Evolutionary conservation across 805 yeast genomes (phyloP), one percentile per base, ranked within the genome.

Genomic region (Lipomyces sp.): DNA sequence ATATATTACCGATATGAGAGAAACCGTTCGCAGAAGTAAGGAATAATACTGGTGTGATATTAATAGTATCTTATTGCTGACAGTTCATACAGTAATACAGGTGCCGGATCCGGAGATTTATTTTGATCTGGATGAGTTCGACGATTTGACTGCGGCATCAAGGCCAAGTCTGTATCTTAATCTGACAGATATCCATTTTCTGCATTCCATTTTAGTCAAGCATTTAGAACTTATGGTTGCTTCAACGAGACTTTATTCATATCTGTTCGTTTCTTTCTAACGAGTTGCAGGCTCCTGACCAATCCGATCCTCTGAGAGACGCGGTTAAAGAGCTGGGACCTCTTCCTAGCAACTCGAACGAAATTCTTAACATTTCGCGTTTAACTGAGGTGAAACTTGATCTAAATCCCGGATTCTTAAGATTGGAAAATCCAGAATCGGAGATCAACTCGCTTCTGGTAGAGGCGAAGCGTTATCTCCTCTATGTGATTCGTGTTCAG

Each of bases 401-500:
- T 62, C 79, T 90, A 69, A 87, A 88, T 74, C 86, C 89, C 0
- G 79, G 84, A 32, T 83, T 80, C 62, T 82, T 84, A 62, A 81
- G 76, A 5, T 73, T 75, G 0, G 77, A 73, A 18, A 81, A 81
- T 15, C 79, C 80, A 4, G 90, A 89, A 61, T 83, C 87, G 1
- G 87, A 86, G 73, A 77, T 83, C 50, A 84, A 84, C 61, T 80
- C 89, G 4, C 77, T 90, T 37, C 80, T 88, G 73, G 83, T 91
- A 62, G 92, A 91, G 74, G 92, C 90, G 0, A 94, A 94, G 76
- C 81, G 97, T 69, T 89, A 92, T 71, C 79, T 93, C n/a, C 78
- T 89, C 15, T 92, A 92, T 74, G 86, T 94, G 73, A 86, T 93
- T 69, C 87, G 92, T 70, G 90, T 95, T 4, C 98, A 95, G 79